Evolutionary conservation across 192 early-diverging fungal species (phyloP), one percentile per base, ranked within the genome.

Genomic region (Coemansia sp.): DNA sequence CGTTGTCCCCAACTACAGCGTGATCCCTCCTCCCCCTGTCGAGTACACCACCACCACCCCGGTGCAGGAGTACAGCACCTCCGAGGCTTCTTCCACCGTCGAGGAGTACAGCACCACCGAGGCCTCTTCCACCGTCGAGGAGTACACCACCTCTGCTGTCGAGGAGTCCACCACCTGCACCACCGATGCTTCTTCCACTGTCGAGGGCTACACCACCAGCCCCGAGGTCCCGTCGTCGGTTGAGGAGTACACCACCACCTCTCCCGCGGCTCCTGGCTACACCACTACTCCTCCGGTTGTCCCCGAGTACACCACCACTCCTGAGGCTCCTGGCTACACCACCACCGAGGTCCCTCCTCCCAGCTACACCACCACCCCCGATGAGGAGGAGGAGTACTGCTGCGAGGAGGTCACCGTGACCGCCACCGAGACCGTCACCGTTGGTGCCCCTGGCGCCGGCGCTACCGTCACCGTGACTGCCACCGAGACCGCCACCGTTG

Each of bases 351-450:
- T 28, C 57, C 48, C 50, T 52, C 24, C 50, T 28, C 24, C 32
- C 23, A 28, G 32, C 24, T 13, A 20, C 56, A 20, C 20, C 45
- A 47, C 62, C 52, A 60, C 55, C 61, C 42, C 45, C 8, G 65
- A 68, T 49, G 62, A 62, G 3, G 65, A 73, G 42, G 67, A 68
- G 29, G 72, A 74, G 66, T 74, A 68, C 72, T 74, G 72, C 72
- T 74, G 72, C 72, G 66, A 68, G 65, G 72, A 75, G 25, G 42
- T 55, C 49, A 75, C 73, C 39, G 73, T 75, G 27, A 69, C 67
- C 51, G 73, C 50, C 28, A 75, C 73, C 51, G 67, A 55, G 36
- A 54, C 72, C 20, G 67, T 55, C 25, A 59, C 52, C 42, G 61
- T 54, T 32, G 39, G 27, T 32, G 58, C 47, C 39, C 50, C 54